Evolutionary conservation across 2,329 filamentous ascomycete genomes (phyloP).

Genomic region (Cadophora luteo-olivacea): DNA sequence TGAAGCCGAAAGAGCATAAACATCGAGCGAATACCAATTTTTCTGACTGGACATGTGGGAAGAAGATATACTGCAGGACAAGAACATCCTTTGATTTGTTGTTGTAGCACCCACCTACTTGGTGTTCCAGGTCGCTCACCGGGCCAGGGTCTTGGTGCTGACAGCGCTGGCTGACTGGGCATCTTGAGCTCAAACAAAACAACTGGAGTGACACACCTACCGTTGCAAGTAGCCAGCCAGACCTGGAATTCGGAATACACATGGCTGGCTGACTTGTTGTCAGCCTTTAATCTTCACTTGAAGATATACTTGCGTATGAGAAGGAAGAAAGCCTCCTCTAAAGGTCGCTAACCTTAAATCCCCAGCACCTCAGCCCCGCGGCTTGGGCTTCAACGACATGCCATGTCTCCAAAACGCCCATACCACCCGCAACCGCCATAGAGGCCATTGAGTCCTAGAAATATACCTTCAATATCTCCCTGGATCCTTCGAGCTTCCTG

Average conservation of each 20-base stretch:
- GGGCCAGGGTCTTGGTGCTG: neutral
- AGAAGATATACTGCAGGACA: no score
- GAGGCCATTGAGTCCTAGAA: neutral
- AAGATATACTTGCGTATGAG: neutral
- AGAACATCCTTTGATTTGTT: no score
- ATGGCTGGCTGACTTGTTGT: neutral
- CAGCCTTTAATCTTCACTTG: neutral
- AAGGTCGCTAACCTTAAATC: neutral
- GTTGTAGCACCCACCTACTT: neutral
- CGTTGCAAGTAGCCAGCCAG: no score
- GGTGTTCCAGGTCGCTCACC: neutral
- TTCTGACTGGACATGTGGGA: no score
- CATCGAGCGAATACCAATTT: neutral
- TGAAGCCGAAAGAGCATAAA: neutral
- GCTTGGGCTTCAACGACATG: slow-evolving; percentile 6
- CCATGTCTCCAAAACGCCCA: neutral
- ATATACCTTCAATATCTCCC: neutral
- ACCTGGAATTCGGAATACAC: neutral
- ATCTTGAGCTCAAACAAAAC: neutral
- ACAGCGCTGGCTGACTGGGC: neutral
- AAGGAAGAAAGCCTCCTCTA: neutral
- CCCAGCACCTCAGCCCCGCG: neutral
- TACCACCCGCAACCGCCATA: slow-evolving; percentile 1
- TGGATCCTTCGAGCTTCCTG: neutral
- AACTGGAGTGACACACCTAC: no score